Evolutionary conservation across 2,329 filamentous ascomycete genomes (phyloP).

Genomic region (Ophioceras dolichostomum): DNA sequence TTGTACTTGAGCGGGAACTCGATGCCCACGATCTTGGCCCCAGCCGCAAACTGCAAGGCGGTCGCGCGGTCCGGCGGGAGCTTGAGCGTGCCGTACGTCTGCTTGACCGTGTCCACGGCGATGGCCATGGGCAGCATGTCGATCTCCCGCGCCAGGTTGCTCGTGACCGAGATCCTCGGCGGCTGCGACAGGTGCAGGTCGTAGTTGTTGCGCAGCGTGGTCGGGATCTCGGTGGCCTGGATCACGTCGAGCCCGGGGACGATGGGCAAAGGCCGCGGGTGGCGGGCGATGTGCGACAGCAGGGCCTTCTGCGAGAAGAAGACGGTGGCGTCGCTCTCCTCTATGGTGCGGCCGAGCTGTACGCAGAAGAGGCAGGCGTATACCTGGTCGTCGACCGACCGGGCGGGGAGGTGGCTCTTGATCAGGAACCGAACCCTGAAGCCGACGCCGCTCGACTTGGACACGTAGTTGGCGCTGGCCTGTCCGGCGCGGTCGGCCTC

Average conservation of each 20-base stretch:
- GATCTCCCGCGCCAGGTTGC: conserved; percentile 26
- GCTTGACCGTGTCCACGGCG: conserved; percentile 33
- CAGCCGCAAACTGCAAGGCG: conserved; percentile 20
- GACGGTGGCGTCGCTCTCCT: conserved; percentile 43
- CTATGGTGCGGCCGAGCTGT: conserved; percentile 31
- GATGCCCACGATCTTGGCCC: conserved; percentile 35
- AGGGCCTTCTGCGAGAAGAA: conserved; percentile 41
- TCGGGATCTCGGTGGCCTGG: conserved; percentile 27
- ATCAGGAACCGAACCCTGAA: conserved; percentile 43
- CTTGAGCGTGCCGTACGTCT: conserved; percentile 28
- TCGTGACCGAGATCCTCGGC: conserved; percentile 25
- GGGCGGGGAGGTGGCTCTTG: conserved; percentile 39
- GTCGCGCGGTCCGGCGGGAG: conserved; percentile 9
- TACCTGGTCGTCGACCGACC: conserved; percentile 36
- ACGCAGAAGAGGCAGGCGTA: conserved; percentile 45
- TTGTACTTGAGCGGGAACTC: conserved; percentile 37
- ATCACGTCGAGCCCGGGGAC: conserved; percentile 36
- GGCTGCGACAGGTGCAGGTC: conserved; percentile 36
- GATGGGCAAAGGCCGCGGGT: conserved; percentile 37
- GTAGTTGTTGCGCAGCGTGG: conserved; percentile 32
- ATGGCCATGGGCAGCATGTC: conserved; percentile 28
- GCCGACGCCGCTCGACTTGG: conserved; percentile 26
- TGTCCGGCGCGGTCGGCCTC: conserved; percentile 36
- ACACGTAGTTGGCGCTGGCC: conserved; percentile 32
- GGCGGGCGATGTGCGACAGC: conserved; percentile 39